Evolutionary conservation across 2,329 filamentous ascomycete genomes (phyloP).

Genomic region (Cytospora schulzeri): DNA sequence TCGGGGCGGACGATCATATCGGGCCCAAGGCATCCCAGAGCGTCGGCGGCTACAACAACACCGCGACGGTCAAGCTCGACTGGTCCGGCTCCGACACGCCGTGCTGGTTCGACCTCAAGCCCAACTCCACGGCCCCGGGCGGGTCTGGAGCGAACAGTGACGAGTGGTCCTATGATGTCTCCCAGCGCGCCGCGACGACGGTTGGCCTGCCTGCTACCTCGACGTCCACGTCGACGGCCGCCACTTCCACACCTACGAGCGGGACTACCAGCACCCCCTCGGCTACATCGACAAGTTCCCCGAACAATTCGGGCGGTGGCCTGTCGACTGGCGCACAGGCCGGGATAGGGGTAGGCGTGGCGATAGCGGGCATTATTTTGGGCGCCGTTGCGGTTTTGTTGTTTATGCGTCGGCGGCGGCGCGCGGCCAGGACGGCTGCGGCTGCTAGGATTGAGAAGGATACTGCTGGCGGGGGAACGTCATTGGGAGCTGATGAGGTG

Average conservation of each 20-base stretch:
- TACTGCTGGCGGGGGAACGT: neutral
- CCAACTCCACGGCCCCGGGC: neutral
- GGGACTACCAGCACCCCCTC: neutral
- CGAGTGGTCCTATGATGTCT: conserved; percentile 11
- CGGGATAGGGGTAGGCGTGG: conserved; percentile 7
- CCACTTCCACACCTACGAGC: neutral
- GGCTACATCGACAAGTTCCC: neutral
- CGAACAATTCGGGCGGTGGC: neutral
- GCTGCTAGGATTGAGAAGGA: conserved; percentile 3
- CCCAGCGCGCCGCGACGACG: conserved; percentile 11
- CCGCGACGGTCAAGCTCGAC: conserved; percentile 6
- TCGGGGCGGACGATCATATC: neutral
- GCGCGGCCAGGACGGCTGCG: neutral
- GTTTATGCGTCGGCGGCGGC: conserved; percentile 1
- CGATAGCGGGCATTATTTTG: neutral
- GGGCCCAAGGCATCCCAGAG: conserved; percentile 2
- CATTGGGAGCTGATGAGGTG: neutral
- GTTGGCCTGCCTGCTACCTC: conserved; percentile 1
- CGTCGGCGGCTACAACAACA: conserved; percentile 15
- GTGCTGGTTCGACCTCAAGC: conserved; percentile 22
- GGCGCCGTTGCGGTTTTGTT: neutral
- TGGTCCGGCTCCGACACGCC: conserved; percentile 20
- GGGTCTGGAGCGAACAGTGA: conserved; percentile 14
- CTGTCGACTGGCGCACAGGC: conserved; percentile 11
- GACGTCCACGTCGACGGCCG: neutral